phyloP scores from a whole-genome alignment of 2,329 filamentous ascomycete species.

The Aureobasidium vineae region DNA sequence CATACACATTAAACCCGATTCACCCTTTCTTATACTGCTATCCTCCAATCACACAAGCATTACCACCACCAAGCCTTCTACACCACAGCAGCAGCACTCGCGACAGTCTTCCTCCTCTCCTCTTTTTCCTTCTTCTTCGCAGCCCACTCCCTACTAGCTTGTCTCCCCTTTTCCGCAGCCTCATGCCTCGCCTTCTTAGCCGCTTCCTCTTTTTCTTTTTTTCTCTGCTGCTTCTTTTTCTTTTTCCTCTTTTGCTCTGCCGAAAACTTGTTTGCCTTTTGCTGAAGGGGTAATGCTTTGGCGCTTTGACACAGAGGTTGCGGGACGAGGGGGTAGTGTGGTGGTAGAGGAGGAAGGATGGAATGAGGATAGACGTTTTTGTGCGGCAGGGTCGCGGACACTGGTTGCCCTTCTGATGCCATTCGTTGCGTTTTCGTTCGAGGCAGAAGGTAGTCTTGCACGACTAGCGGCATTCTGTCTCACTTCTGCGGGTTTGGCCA shows the following conservation, averaged over 20 bases:
- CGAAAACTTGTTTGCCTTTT: conserved; percentile 50
- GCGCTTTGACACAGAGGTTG: neutral
- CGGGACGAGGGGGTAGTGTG: neutral
- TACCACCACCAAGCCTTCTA: neutral
- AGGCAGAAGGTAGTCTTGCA: conserved; percentile 35
- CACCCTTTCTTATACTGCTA: no score
- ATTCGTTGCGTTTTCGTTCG: conserved; percentile 36
- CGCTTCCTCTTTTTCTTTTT: conserved; percentile 49
- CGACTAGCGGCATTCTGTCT: conserved; percentile 48
- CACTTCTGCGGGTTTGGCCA: conserved; percentile 34
- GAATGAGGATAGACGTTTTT: conserved; percentile 21
- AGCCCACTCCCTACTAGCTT: conserved; percentile 50
- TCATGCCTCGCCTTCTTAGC: conserved; percentile 48
- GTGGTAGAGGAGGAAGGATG: conserved; percentile 27
- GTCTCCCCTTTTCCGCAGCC: conserved; percentile 48
- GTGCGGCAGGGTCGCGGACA: conserved; percentile 27
- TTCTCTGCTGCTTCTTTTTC: conserved; percentile 43
- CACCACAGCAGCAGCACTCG: neutral
- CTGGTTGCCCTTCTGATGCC: conserved; percentile 32
- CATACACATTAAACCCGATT: no score
- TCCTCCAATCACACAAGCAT: no score
- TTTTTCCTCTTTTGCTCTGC: conserved; percentile 43
- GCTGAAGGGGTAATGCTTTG: conserved; percentile 26
- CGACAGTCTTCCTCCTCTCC: neutral
- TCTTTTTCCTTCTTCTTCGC: conserved; percentile 38